These are phyloP conservation scores for Mortierella alpina DNA, from an alignment of 192 early-diverging fungal species.

Conservation along the genomic window DNA sequence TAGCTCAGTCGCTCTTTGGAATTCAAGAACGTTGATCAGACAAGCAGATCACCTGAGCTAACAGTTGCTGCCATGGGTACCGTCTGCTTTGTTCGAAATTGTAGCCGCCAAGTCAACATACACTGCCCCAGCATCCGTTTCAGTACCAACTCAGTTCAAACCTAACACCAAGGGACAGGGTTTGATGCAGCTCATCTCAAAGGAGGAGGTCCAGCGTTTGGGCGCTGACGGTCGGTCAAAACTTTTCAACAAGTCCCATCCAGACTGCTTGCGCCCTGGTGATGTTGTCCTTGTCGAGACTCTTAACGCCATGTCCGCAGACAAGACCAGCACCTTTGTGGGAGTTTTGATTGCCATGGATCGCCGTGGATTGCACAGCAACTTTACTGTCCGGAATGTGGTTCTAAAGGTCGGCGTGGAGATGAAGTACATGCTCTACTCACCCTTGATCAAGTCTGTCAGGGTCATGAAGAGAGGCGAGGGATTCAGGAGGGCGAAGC, in stretches of 20 bases:
- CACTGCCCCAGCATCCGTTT: slow-evolving; percentile 49
- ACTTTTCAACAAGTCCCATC: slow-evolving; percentile 70
- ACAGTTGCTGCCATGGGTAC: no score
- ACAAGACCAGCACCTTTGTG: slow-evolving; percentile 70
- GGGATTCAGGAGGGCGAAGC: slow-evolving; percentile 76
- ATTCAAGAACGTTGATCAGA: no score
- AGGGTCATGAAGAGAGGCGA: slow-evolving; percentile 68
- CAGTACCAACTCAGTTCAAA: slow-evolving; percentile 57
- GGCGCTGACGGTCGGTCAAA: slow-evolving; percentile 68
- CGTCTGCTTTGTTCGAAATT: background rate
- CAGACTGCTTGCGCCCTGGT: slow-evolving; percentile 68
- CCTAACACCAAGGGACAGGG: slow-evolving; percentile 64
- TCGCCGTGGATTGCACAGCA: slow-evolving; percentile 78
- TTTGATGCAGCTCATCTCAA: slow-evolving; percentile 73
- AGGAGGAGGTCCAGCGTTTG: slow-evolving; percentile 68
- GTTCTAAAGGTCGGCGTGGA: slow-evolving; percentile 83
- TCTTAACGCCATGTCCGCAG: slow-evolving; percentile 61
- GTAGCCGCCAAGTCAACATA: slow-evolving; percentile 52
- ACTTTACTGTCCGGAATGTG: slow-evolving; percentile 82
- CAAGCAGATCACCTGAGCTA: no score
- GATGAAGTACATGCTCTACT: slow-evolving; percentile 77
- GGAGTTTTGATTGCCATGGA: slow-evolving; percentile 81
- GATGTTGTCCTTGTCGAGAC: slow-evolving; percentile 78
- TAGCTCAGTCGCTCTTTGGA: no score
- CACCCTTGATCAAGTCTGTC: slow-evolving; percentile 80